Evolutionary conservation across 345 rosid species (phyloP), one percentile per base, ranked within the genome.

Genomic region (Gossypium turneri): DNA sequence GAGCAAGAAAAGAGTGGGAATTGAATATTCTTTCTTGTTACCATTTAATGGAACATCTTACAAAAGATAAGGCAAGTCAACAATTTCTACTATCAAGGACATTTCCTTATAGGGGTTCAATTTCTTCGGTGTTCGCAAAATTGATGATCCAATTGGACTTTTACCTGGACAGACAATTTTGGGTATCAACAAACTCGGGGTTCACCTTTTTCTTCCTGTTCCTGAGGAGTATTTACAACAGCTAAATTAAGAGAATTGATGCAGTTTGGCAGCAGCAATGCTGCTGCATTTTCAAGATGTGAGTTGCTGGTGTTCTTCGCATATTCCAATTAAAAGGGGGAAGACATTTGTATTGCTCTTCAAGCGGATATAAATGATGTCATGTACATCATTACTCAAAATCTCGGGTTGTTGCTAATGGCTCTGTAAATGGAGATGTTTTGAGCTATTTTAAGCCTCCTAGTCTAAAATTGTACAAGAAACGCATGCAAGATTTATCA

Each of bases 241-340:
- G 94, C 97, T 4, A 97, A 95, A 81, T 72, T 95, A 70, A 86
- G 99, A 82, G 99, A 95, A 81, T 93, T 95, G 80, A 95, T 95
- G 96, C 98, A 93, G 81, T 95, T 95, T 84, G 99, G 99, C 29
- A 95, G 99, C 62, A 95, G 97, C 87, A 93, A 93, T 76, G 88
- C 94, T 75, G 99, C 98, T 76, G 98, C 93, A 50, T 95, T 93
- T 82, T 95, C 83, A 93, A 93, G 85, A 95, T 95, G 99, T 86
- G 98, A 83, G 99, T 95, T 72, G 99, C 99, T 56, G 99, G 98
- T 73, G 97, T 93, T 79, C 97, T 93, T 81, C 98, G 93, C 80
- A 87, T 93, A 73, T 92, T 95, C 79, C 98, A 93, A 80, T 95
- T n/a, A 95, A 93, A 84, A 95, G 98, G 99, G 29, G 29, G 29